Conservation (phyloP, 1,139 yeast species). For the Debaryomyces robertsiae region DNA sequence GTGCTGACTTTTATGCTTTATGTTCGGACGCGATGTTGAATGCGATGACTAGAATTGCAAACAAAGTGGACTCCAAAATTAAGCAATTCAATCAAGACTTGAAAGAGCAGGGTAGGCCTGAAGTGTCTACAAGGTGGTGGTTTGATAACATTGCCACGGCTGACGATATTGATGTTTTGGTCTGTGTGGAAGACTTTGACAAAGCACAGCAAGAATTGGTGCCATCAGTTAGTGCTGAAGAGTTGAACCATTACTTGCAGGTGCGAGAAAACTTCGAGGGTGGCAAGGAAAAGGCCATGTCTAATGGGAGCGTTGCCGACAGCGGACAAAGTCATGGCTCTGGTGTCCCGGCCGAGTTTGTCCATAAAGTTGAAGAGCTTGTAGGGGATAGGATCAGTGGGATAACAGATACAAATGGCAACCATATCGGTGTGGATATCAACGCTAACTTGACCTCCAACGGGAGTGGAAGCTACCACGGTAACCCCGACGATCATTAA, state of each 20-base stretch:
- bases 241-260: slow-evolving; percentile 74
- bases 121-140: slow-evolving; percentile 81
- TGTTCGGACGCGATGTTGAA: slow-evolving; percentile 94
- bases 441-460: not conserved
- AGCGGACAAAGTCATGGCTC: not conserved
- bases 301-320: not conserved
- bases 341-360: slow-evolving; percentile 8
- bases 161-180: slow-evolving; percentile 69
- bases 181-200: slow-evolving; percentile 69
- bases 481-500: slow-evolving; percentile 5
- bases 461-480: not conserved
- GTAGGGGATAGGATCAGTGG: slow-evolving; percentile 13
- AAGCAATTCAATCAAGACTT: slow-evolving; percentile 47
- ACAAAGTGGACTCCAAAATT: slow-evolving; percentile 69
- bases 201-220: slow-evolving; percentile 71
- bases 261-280: slow-evolving; percentile 82
- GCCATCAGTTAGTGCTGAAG: slow-evolving; percentile 89
- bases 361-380: slow-evolving; percentile 12
- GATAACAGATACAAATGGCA: slow-evolving; percentile 12
- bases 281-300: slow-evolving; percentile 36
- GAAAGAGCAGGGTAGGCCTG: slow-evolving; percentile 29
- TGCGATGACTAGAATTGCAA: slow-evolving; percentile 91
- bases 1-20: slow-evolving; percentile 96
- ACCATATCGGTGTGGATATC: slow-evolving; percentile 1
- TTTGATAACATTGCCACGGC: slow-evolving; percentile 78